Conservation (phyloP, 2,329 filamentous ascomycete species). For the Talaromyces sp. region DNA sequence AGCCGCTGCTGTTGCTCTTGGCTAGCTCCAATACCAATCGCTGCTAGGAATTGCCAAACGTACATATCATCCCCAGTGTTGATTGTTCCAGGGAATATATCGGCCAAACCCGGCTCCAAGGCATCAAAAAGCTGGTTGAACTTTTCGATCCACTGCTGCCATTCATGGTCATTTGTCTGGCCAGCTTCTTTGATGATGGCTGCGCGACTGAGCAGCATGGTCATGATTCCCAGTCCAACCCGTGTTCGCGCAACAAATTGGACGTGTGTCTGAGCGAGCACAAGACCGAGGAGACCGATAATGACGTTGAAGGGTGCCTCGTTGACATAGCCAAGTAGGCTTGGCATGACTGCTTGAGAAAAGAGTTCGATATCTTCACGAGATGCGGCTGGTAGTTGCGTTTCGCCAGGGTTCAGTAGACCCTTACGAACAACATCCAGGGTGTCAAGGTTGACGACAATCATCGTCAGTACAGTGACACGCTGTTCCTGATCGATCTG, state of each 20-base stretch:
- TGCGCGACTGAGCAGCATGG: constrained; percentile 88
- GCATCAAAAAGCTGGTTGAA: constrained; percentile 86
- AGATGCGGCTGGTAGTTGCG: constrained; percentile 68
- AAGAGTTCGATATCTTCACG: constrained; percentile 94
- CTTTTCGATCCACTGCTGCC: constrained; percentile 76
- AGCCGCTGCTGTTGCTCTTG: constrained; percentile 93
- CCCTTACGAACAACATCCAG: constrained; percentile 85
- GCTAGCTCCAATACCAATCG: constrained; percentile 87
- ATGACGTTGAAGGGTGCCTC: constrained; percentile 90
- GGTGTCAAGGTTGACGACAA: constrained; percentile 86
- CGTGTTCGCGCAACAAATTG: constrained; percentile 80
- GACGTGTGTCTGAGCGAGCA: constrained; percentile 77
- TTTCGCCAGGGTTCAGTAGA: constrained; percentile 68
- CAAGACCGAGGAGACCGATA: constrained; percentile 79
- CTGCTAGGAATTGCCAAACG: constrained; percentile 96
- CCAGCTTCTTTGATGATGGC: constrained; percentile 86
- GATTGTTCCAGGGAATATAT: constrained; percentile 88
- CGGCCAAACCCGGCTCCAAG: constrained; percentile 76
- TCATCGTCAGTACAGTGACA: constrained; percentile 89
- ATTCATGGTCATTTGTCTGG: constrained; percentile 65
- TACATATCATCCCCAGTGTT: constrained; percentile 90
- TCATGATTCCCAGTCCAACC: constrained; percentile 84
- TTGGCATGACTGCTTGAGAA: constrained; percentile 80
- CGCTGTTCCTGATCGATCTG: constrained; percentile 90
- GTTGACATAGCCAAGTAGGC: constrained; percentile 82